Evolutionary conservation across 208 protist species (phyloP), one percentile per base, ranked within the genome.

Genomic region (Wallacemonas collosoma): DNA sequence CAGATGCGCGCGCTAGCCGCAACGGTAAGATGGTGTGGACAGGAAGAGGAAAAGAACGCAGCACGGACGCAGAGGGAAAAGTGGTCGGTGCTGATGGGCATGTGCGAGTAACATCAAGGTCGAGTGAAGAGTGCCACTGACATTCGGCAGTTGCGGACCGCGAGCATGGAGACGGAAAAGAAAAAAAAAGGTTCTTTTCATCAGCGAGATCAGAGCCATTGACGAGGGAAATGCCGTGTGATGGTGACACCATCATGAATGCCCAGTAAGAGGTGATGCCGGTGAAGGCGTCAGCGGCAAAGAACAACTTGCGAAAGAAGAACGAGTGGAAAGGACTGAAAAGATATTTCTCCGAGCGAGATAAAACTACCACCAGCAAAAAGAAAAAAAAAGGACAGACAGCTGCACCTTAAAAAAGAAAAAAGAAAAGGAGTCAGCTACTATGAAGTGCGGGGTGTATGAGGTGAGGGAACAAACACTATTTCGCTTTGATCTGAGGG

Each of bases 31-130:
- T 4, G 9, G 39, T 63, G 57, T 17, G 17, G 35, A 47, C 44
- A 6, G 9, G n/a, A 39, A 14, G 8, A 63, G 9, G 17, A 68
- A 71, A 74, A 48, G n/a, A 62, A 38, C 6, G 54, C 54, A 17
- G 15, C 6, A 58, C 54, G 54, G 35, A 6, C 6, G 54, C 54
- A 26, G 26, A 26, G 26, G 26, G 26, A 26, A 26, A 26, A 26
- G 26, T 26, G 26, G 26, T 26, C 26, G 26, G 26, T 26, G 26
- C 26, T 26, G 26, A 26, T 26, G 26, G 26, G 26, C 26, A 26
- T 26, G 26, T 26, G 26, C 26, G 26, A 26, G 26, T 26, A 26
- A 26, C 26, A 26, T 26, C 26, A 26, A 26, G 26, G 26, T 26
- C 26, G 26, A 26, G 0, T 26, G 26, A 26, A 26, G 26, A 26